Conservation (phyloP, 2,329 filamentous ascomycete species). For the Tolypocladium amazonense region DNA sequence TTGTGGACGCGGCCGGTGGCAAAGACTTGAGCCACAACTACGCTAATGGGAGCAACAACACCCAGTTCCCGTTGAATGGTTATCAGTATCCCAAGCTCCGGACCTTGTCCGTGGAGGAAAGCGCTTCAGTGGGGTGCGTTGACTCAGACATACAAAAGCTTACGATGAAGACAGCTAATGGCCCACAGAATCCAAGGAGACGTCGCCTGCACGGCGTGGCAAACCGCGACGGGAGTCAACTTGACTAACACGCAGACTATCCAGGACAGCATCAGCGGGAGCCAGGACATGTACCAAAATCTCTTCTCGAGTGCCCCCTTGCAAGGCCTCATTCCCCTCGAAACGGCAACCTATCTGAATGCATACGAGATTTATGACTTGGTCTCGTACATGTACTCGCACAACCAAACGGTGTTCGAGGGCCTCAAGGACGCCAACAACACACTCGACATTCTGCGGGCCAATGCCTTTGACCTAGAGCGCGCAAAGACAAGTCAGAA, state of each 20-base stretch:
- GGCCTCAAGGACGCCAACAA: conserved; percentile 23
- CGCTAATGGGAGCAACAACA: conserved; percentile 26
- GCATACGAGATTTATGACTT: conserved; percentile 46
- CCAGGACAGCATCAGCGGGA: conserved; percentile 14
- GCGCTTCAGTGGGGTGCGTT: conserved; percentile 33
- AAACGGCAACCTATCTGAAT: conserved; percentile 31
- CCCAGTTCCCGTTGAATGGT: conserved; percentile 59
- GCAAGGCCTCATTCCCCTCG: conserved; percentile 21
- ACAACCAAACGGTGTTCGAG: conserved; percentile 33
- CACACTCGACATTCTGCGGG: conserved; percentile 36
- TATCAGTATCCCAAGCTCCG: conserved; percentile 70
- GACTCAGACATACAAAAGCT: not conserved
- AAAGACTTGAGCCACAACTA: conserved; percentile 31
- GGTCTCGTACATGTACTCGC: conserved; percentile 40
- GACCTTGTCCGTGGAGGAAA: conserved; percentile 35
- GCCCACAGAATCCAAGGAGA: conserved; percentile 26
- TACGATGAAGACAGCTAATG: not conserved
- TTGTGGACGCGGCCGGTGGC: conserved; percentile 16
- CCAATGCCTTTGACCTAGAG: conserved; percentile 59
- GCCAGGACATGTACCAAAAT: conserved; percentile 28
- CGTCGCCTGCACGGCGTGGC: conserved; percentile 26
- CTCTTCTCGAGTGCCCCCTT: conserved; percentile 28
- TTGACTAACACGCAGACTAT: conserved; percentile 14
- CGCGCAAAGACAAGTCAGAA: conserved; percentile 44
- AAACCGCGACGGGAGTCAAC: conserved; percentile 15